Base-by-base conservation (phyloP, 176 grass and related monocot species). In the Zizania latifolia region DNA sequence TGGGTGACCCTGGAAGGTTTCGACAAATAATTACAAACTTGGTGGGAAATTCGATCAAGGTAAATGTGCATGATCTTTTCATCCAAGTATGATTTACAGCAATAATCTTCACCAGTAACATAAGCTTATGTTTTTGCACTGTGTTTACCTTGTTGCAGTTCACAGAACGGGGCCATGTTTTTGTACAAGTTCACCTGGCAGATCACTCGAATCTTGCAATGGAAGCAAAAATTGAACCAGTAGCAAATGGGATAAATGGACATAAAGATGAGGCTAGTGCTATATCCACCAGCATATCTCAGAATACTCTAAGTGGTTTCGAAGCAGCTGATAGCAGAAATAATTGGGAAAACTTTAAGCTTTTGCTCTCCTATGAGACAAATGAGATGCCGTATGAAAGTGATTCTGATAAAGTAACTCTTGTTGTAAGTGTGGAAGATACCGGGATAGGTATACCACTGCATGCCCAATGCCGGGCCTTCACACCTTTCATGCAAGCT, bases 21-120 rank as follows among this genome's bases (percentile, higher is more conserved):
- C 82, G 92, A 31, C 95, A 94, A 71, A 99, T 99, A 92, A 92
- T 99, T 73, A 94, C 95, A 70, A 99, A 99, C 66, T 86, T 99
- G 74, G 91, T 94, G 45, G 92, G 95, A 19, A 99, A 99, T 70
- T 99, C 95, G 26, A 81, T 99, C 68, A 94, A 99, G 90, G 94
- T 93, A 89, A 82, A 76, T 37, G 8, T 70, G 27, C 63, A 12
- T 16, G 26, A 78, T 32, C 32, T 82, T 70, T 67, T 3, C 19
- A 78, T 43, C 41, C 55, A 54, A 24, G 24, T 24, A 78, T 63
- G 58, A 51, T 26, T 44, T 30, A 8, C 1, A 48, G 28, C 10
- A 23, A 68, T 32, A 48, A 7, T 51, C 21, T 21, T 51, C 46
- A 51, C 46, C 46, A 51, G 21, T 51, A 6, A 51, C 71, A 81